Percentiles rank a stretch among this genome's conserved stretches.
Conservation (phyloP, 129 eudicot species). For the Rutidosis leptorrhynchoides region DNA sequence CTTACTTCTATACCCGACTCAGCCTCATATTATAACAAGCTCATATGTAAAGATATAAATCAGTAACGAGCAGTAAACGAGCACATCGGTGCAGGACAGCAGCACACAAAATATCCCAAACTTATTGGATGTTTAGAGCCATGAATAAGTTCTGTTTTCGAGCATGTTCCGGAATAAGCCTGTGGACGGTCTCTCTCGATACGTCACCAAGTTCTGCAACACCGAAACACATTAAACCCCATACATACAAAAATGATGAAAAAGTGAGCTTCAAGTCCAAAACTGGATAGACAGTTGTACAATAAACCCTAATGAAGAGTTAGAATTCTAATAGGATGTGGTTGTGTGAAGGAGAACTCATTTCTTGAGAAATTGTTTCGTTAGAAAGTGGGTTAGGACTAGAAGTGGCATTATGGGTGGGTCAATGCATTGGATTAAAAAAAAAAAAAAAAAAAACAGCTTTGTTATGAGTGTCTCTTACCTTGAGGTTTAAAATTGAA, state of each 20-base stretch:
- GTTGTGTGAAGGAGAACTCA: not conserved
- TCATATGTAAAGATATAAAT: slow-evolving; percentile 26
- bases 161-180: slow-evolving; percentile 96
- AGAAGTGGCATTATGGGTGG: not conserved
- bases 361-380: not conserved
- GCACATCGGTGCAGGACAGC: slow-evolving; percentile 9
- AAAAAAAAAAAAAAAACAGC: not conserved
- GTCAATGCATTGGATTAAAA: not conserved
- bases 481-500: slow-evolving; percentile 86
- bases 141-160: slow-evolving; percentile 87
- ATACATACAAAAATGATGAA: not conserved
- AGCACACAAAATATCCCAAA: slow-evolving; percentile 3
- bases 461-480: slow-evolving; percentile 27
- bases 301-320: not conserved
- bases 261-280: not conserved
- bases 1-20: slow-evolving; percentile 31
- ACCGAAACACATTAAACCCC: slow-evolving; percentile 2
- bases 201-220: slow-evolving; percentile 76
- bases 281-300: not conserved
- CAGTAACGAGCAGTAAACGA: not conserved
- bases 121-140: slow-evolving; percentile 77
- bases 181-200: slow-evolving; percentile 66
- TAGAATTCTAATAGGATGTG: not conserved
- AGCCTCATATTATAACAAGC: slow-evolving; percentile 44
- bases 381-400: not conserved